These are phyloP conservation scores for Rosa hybrid DNA, from an alignment of 331 rosid genomes.

Conservation along the genomic window DNA sequence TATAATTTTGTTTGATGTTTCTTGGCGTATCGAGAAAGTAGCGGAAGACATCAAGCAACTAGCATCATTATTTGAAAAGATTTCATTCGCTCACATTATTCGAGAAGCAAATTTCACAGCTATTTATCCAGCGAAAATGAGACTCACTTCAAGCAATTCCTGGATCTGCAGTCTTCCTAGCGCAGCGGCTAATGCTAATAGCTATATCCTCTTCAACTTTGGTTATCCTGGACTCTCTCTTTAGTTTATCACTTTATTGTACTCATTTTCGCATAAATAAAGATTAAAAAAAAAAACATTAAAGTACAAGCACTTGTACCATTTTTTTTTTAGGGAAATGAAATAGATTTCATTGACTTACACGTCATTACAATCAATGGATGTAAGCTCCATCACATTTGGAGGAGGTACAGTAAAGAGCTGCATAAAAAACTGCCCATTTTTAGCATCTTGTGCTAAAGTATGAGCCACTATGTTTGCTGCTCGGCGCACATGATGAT, in stretches of 20 bases:
- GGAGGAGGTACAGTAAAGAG: too few relatives aligned
- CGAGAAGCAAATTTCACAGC: not conserved
- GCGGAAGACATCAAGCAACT: not conserved
- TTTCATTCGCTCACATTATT: not conserved
- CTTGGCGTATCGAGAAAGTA: too few relatives aligned
- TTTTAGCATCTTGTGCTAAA: too few relatives aligned
- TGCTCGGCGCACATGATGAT: too few relatives aligned
- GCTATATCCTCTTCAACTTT: not conserved
- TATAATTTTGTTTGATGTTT: too few relatives aligned
- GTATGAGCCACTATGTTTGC: too few relatives aligned
- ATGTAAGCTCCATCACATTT: too few relatives aligned
- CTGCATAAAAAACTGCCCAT: too few relatives aligned
- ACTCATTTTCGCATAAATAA: not conserved
- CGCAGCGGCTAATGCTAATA: not conserved
- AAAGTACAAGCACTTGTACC: not conserved
- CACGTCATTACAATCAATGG: too few relatives aligned
- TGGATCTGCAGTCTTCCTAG: not conserved
- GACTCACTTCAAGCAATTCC: not conserved
- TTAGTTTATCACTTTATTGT: not conserved
- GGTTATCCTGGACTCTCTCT: not conserved
- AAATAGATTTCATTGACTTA: too few relatives aligned
- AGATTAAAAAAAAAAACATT: not conserved
- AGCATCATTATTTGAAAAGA: not conserved
- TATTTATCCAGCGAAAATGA: not conserved
- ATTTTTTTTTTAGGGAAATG: too few relatives aligned